Evolutionary conservation across 768 basidiomycete genomes (phyloP).

Genomic region (Suillus sp.): DNA sequence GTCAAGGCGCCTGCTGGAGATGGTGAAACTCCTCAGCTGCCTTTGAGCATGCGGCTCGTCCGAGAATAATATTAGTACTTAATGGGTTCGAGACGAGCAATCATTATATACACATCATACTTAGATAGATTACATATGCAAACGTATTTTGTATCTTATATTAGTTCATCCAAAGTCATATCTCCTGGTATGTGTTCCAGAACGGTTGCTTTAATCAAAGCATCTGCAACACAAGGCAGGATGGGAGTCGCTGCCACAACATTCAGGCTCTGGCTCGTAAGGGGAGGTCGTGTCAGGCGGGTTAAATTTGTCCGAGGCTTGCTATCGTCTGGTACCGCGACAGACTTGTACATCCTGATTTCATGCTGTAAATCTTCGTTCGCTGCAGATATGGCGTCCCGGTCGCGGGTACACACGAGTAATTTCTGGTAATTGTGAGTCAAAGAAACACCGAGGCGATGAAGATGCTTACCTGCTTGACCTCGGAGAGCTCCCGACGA

Average conservation of each 20-base stretch:
- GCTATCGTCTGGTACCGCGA: slow-evolving; percentile 46
- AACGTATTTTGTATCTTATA: slow-evolving; percentile 20
- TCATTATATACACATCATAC: slow-evolving; percentile 15
- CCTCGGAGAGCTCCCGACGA: slow-evolving; percentile 74
- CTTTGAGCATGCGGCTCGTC: slow-evolving; percentile 15
- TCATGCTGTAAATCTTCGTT: slow-evolving; percentile 55
- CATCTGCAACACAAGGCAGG: slow-evolving; percentile 12
- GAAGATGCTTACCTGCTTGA: slow-evolving; percentile 65
- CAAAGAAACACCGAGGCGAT: background rate
- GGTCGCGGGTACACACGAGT: slow-evolving; percentile 47
- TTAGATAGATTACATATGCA: slow-evolving; percentile 16
- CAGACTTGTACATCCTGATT: slow-evolving; percentile 62
- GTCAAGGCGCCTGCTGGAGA: slow-evolving; percentile 30
- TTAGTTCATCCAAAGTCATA: slow-evolving; percentile 55
- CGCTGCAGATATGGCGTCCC: slow-evolving; percentile 44
- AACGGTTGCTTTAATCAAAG: slow-evolving; percentile 17
- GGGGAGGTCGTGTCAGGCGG: slow-evolving; percentile 48
- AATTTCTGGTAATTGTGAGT: slow-evolving; percentile 44
- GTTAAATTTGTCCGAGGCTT: slow-evolving; percentile 56
- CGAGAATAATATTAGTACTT: background rate
- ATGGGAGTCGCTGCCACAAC: slow-evolving; percentile 3
- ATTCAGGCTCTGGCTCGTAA: slow-evolving; percentile 47
- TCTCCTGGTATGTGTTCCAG: slow-evolving; percentile 43
- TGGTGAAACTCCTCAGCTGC: slow-evolving; percentile 22
- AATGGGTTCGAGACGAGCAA: background rate